Evolutionary conservation across 768 basidiomycete species (phyloP).

Genomic region (Asterophora parasitica): DNA sequence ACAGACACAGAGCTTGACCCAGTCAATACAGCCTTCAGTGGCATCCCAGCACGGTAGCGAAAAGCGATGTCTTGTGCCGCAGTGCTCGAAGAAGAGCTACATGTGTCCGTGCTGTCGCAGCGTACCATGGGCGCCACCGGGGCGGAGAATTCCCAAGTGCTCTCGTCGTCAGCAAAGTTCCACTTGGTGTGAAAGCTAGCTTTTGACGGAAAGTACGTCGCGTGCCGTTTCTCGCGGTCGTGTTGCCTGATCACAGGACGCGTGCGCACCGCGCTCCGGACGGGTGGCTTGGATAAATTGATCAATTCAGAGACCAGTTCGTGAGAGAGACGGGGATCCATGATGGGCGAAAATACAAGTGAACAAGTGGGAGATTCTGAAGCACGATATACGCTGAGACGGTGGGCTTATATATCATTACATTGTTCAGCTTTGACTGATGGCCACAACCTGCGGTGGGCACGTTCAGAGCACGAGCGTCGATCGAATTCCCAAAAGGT

Average conservation of each 20-base stretch:
- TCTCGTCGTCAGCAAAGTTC: constrained; percentile 23
- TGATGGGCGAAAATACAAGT: constrained; percentile 1
- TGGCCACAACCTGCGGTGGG: neutral
- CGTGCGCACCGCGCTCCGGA: neutral
- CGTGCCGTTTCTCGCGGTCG: constrained; percentile 28
- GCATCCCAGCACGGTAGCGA: constrained; percentile 34
- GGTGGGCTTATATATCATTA: constrained; percentile 1
- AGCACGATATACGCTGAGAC: neutral
- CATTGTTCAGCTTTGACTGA: constrained; percentile 4
- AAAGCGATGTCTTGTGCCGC: constrained; percentile 36
- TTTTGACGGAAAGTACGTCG: constrained; percentile 28
- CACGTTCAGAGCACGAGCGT: neutral
- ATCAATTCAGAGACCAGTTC: constrained; percentile 11
- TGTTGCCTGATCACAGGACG: constrained; percentile 7
- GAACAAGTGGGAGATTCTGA: constrained; percentile 1
- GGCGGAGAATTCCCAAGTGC: constrained; percentile 34
- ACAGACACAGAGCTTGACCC: constrained; percentile 13
- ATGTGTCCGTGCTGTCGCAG: constrained; percentile 21
- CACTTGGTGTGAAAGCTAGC: constrained; percentile 19
- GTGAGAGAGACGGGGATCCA: constrained; percentile 16
- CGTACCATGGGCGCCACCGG: constrained; percentile 21
- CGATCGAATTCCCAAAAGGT: constrained; percentile 1
- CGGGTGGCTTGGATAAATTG: constrained; percentile 1
- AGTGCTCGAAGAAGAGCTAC: constrained; percentile 23
- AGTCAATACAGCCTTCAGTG: constrained; percentile 15